Base-by-base conservation (phyloP, 2,329 filamentous ascomycete genomes). In the Paecilomyces fulvus region DNA sequence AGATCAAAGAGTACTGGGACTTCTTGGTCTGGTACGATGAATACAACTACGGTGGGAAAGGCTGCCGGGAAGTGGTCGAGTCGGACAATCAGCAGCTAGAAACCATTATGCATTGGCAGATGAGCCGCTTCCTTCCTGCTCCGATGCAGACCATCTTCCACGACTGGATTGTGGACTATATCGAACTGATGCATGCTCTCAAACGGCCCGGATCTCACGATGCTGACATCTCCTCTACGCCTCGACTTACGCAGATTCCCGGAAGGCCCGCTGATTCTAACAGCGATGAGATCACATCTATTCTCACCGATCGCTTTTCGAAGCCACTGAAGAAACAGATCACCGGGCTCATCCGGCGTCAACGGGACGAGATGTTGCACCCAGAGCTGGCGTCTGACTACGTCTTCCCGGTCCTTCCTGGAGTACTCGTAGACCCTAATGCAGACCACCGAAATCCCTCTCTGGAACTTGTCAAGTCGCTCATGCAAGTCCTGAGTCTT, bases 1-100 rank as follows among this genome's bases (percentile, higher is more conserved):
- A 96, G 65, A 94, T 99, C 72, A 96, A 92, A 63, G 94, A 99
- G 70, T 99, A 96, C 73, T 99, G 94, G 94, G 94, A 99, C 71
- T 97, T 96, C 66, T 84, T 99, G 0, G 86, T 96, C 3, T 99
- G 94, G 94, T 97, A 97, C 64, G 94, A 99, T 64, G 90, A 96
- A 73, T 96, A 92, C 79, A 99, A 99, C 77, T 97, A 97, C 66
- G 95, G 94, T 55, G 94, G 94, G 59, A 95, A 95, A 67, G 94
- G 89, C 3, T 96, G 90, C 63, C 84, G 87, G 52, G 84, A 94
- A 65, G 89, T 96, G 3, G 80, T 88, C 7, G 85, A 86, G 63
- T 79, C 79, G 9, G 90, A 92, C 64, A 84, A 88, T 49, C 91
- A 96, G 69, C 81, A 83, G 2, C 81, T 97, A 12, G 88, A 96